Base-by-base conservation (phyloP, 148 eudicot genomes). In the Dysphania ambrosioides region DNA sequence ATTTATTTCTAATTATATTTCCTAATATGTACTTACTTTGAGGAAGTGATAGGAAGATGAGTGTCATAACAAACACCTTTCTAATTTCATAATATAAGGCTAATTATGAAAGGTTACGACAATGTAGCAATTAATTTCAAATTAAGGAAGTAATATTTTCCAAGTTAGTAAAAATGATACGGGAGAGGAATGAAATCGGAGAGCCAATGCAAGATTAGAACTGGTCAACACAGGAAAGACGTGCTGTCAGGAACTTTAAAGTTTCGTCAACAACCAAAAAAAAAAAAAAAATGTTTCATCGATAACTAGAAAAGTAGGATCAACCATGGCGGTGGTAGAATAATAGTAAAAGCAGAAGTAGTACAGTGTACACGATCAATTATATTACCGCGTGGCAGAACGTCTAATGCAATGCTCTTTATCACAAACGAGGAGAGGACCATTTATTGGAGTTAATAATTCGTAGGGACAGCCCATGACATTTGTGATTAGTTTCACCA, bases 171-270 rank as follows among this genome's bases (percentile, higher is more conserved):
- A n/a, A n/a, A n/a, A 47, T 47, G 53, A 21, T 47, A 47, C 5
- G 8, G 4, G 53, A 53, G 58, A n/a, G 26, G 21, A 19, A 5
- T 53, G 21, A 12, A 53, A n/a, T 1, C 19, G 24, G 58, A 10
- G 26, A 8, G 29, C 29, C 2, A n/a, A n/a, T n/a, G n/a, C n/a
- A n/a, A 27, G 26, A 70, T 19, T 57, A 55, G 55, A 72, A 59
- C 35, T 13, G 75, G 75, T 62, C 58, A 32, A 63, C n/a, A n/a
- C 49, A 49, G 56, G 18, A 29, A 62, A 29, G 36, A 62, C 21
- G 36, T 62, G 66, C 32, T 31, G 40, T 62, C 66, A 62, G 66
- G 6, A 11, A 2, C 7, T 12, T 31, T 1, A 35, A 32, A 36
- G 38, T 53, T 19, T 53, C 58, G 58, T 53, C 58, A 53, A 53